These are phyloP conservation scores for Phyllosticta paracitricarpa DNA, from an alignment of 2,329 filamentous ascomycete genomes.

Conservation along the genomic window DNA sequence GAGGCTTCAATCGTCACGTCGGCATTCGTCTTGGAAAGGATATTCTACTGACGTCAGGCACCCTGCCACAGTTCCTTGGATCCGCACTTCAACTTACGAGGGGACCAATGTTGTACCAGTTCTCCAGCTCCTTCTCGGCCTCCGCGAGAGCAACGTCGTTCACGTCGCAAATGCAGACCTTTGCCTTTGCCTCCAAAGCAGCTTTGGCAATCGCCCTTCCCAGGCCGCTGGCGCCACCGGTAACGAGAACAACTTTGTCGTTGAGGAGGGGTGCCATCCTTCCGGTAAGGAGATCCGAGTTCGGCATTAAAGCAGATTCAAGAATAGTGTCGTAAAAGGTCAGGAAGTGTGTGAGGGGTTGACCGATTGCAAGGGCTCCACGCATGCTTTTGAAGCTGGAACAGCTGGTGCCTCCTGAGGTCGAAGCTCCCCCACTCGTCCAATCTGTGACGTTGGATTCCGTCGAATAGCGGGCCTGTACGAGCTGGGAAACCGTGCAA, in stretches of 20 bases:
- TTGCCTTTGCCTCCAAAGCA: constrained; percentile 19
- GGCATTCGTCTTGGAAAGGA: constrained; percentile 14
- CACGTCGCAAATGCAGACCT: constrained; percentile 28
- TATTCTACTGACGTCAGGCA: background rate
- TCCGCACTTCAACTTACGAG: background rate
- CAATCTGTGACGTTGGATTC: background rate
- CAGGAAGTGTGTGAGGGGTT: background rate
- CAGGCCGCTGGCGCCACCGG: constrained; percentile 10
- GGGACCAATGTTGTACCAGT: background rate
- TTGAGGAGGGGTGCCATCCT: constrained; percentile 2
- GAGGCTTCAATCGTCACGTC: constrained; percentile 7
- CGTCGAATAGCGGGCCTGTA: background rate
- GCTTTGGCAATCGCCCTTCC: constrained; percentile 10
- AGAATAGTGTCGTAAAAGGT: background rate
- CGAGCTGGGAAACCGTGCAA: background rate
- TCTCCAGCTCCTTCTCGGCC: constrained; percentile 2
- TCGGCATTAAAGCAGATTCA: background rate
- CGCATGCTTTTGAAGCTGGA: background rate
- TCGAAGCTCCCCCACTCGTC: background rate
- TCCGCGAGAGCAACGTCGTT: constrained; percentile 13
- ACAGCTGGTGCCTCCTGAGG: background rate
- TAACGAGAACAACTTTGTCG: constrained; percentile 11
- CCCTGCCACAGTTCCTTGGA: constrained; percentile 3
- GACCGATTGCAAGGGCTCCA: background rate
- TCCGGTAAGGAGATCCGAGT: background rate